Base-by-base conservation (phyloP, 305 asterid species). In the Ilex paraguariensis region DNA sequence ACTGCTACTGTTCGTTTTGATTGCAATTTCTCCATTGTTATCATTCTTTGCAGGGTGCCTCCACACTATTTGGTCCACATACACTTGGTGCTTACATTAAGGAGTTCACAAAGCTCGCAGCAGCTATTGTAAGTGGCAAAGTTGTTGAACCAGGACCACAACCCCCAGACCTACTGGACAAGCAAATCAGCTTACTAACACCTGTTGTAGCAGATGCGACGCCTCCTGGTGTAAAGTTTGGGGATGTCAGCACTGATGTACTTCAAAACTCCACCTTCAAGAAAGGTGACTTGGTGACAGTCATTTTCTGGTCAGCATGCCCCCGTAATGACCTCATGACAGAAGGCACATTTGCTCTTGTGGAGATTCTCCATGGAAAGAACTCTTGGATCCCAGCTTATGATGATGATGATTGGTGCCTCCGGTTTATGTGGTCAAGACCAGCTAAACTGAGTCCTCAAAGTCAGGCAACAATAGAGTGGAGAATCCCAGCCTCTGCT, bases 271-370 rank as follows among this genome's bases (percentile, higher is more conserved):
- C 95, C 59, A 83, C 86, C 31, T 88, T 83, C 62, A 83, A 58
- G 62, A 83, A 77, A 67, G 97, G 96, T 45, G 75, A 64, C 73
- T 84, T 73, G 0, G 96, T 86, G 59, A 81, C 87, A 0, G 99
- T 86, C 30, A 73, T 71, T 70, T 93, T 93, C 82, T 81, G 82
- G 87, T 87, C 99, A 10, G 99, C 96, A 3, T 90, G 97, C 66
- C 99, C 95, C 7, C 77, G 99, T 61, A 93, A 93, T 28, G 99
- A 93, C 72, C 95, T 90, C 68, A 83, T 90, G 96, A 93, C 97
- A 0, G 97, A 90, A 78, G 99, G 99, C 65, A 93, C 99, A 32
- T 93, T 93, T 64, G 81, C 99, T 9, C 88, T 93, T 36, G 99
- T 93, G 21, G 99, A 93, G 82, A 74, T 82, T 56, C 84, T 87